Evolutionary conservation across 805 yeast species (phyloP).

Genomic region (Myxozyma vanderwaltii): DNA sequence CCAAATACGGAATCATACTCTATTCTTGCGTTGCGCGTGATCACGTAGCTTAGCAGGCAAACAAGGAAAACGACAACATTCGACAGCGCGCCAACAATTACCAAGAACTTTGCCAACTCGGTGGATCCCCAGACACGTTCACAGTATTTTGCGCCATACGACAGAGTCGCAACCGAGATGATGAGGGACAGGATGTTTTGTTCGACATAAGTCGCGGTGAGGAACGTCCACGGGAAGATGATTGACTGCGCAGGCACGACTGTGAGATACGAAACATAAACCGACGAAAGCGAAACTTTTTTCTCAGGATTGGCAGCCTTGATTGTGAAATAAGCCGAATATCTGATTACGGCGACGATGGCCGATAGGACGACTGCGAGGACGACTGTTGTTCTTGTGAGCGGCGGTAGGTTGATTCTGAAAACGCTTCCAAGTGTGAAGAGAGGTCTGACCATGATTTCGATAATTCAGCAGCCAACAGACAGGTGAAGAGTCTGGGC

Average conservation of each 20-base stretch:
- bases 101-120: slow-evolving; percentile 54
- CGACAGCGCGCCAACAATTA: slow-evolving; percentile 45
- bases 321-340: slow-evolving; percentile 40
- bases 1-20: slow-evolving; percentile 3
- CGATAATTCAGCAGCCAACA: too few relatives aligned
- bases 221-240: slow-evolving; percentile 34
- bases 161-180: slow-evolving; percentile 45
- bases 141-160: slow-evolving; percentile 62
- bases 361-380: slow-evolving; percentile 36
- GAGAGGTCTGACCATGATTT: not conserved
- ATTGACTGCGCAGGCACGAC: slow-evolving; percentile 51
- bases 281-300: slow-evolving; percentile 49
- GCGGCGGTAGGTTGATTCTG: slow-evolving; percentile 40
- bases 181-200: slow-evolving; percentile 37
- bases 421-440: slow-evolving; percentile 8
- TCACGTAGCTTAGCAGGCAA: slow-evolving; percentile 19
- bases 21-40: not conserved
- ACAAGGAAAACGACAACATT: slow-evolving; percentile 44
- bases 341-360: slow-evolving; percentile 41
- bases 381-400: slow-evolving; percentile 40
- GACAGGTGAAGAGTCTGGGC: too few relatives aligned
- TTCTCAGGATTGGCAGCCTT: slow-evolving; percentile 15
- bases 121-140: slow-evolving; percentile 66
- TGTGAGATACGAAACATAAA: slow-evolving; percentile 54
- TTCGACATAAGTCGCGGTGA: slow-evolving; percentile 34